These are phyloP conservation scores for Boechera divaricarpa DNA, from an alignment of 345 rosid genomes.

Conservation along the genomic window DNA sequence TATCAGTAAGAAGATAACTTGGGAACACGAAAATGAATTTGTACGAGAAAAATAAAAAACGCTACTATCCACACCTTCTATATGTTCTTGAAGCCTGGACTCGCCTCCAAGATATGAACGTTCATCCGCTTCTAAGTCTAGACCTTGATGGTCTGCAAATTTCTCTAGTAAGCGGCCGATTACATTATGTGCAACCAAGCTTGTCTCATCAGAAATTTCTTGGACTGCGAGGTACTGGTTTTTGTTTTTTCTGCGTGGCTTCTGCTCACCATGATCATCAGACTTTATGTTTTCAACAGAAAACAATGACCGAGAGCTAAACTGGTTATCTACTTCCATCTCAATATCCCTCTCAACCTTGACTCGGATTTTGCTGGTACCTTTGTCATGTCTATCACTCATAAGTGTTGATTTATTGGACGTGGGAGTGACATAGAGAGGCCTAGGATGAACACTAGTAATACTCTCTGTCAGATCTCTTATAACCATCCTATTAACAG, in stretches of 20 bases:
- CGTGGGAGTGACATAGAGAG: slow-evolving; percentile 37
- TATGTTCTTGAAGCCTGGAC: slow-evolving; percentile 46
- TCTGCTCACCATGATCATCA: slow-evolving; percentile 37
- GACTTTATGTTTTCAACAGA: slow-evolving; percentile 37
- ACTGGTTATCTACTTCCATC: slow-evolving; percentile 38
- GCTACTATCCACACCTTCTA: slow-evolving; percentile 48
- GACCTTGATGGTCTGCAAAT: slow-evolving; percentile 52
- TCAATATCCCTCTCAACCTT: slow-evolving; percentile 42
- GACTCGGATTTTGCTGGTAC: slow-evolving; percentile 26
- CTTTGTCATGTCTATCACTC: slow-evolving; percentile 25
- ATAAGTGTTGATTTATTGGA: slow-evolving; percentile 38
- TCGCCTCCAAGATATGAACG: slow-evolving; percentile 59
- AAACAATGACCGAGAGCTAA: slow-evolving; percentile 35
- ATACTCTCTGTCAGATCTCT: slow-evolving; percentile 35
- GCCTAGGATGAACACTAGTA: slow-evolving; percentile 37
- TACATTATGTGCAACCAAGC: slow-evolving; percentile 71
- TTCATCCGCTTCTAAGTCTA: slow-evolving; percentile 46
- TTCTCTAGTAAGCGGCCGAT: slow-evolving; percentile 62
- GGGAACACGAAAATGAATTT: background rate
- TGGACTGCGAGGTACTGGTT: slow-evolving; percentile 75
- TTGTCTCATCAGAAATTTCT: slow-evolving; percentile 72
- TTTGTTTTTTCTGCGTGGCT: slow-evolving; percentile 24
- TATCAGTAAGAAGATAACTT: background rate
- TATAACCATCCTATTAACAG: slow-evolving; percentile 18
- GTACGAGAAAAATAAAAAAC: background rate